phyloP scores from a whole-genome alignment of 2,329 filamentous ascomycete species.

The Geosmithia flava region DNA sequence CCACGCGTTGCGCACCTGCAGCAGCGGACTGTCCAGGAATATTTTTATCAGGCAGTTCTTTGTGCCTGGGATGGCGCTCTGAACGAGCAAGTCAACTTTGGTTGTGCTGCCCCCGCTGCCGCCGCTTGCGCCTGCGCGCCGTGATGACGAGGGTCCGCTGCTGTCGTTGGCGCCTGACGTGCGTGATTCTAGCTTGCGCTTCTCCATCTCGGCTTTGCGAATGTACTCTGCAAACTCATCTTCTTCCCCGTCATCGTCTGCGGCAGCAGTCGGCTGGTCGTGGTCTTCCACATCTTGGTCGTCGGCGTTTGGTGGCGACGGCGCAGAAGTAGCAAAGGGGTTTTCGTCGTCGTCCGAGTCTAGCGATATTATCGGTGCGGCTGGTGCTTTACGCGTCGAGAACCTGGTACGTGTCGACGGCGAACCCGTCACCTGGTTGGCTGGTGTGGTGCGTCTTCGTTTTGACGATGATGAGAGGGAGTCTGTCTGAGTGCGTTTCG shows the following conservation, averaged over 20 bases:
- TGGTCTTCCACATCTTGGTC: conserved; percentile 11
- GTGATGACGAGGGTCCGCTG: background rate
- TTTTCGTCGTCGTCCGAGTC: conserved; percentile 16
- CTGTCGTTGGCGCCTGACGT: background rate
- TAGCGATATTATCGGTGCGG: conserved; percentile 12
- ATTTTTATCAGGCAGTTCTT: conserved; percentile 46
- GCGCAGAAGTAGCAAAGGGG: conserved; percentile 1
- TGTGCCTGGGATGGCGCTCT: conserved; percentile 50
- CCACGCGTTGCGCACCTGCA: conserved; percentile 59
- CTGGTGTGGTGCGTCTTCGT: conserved; percentile 1
- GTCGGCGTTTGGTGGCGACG: conserved; percentile 8
- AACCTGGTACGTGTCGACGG: background rate
- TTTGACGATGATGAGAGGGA: conserved; percentile 8
- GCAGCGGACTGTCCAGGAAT: conserved; percentile 54
- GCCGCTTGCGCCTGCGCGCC: background rate
- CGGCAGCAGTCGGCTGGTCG: background rate
- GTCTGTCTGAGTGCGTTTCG: conserved; percentile 20
- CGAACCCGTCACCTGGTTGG: background rate
- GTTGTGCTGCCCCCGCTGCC: background rate
- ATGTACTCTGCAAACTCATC: conserved; percentile 27
- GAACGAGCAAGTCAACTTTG: conserved; percentile 30
- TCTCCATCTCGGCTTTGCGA: conserved; percentile 19
- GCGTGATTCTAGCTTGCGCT: background rate
- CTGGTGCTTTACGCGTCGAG: background rate
- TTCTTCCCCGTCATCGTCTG: background rate